phyloP scores from a whole-genome alignment of 1,139 yeast genomes.

The Kluyveromyces sp. region DNA sequence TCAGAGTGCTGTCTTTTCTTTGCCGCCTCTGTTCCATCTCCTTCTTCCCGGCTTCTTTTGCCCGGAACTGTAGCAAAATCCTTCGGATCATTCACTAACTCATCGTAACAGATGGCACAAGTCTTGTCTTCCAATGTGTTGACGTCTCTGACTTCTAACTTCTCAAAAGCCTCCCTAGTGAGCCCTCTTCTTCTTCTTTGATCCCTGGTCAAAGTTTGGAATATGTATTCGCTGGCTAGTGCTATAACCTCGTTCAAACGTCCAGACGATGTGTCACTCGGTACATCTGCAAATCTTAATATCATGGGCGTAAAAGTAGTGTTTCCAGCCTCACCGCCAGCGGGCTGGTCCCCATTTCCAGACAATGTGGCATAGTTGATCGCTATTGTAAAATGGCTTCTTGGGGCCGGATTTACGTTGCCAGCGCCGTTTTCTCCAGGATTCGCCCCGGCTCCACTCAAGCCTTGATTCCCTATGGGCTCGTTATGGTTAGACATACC shows the following conservation, averaged over 20 bases:
- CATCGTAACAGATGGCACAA: conserved; percentile 69
- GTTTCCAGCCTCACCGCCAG: neutral
- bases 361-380: conserved; percentile 5
- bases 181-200: conserved; percentile 46
- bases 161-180: conserved; percentile 45
- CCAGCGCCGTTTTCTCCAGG: neutral
- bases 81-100: conserved; percentile 31
- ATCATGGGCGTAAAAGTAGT: conserved; percentile 30
- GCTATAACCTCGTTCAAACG: conserved; percentile 47
- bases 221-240: conserved; percentile 53
- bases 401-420: neutral
- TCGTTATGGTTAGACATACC: neutral
- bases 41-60: conserved; percentile 19
- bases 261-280: conserved; percentile 31
- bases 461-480: neutral
- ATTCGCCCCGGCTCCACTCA: neutral
- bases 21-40: conserved; percentile 6
- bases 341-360: conserved; percentile 2
- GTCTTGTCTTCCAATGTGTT: conserved; percentile 34
- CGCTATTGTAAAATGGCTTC: conserved; percentile 7
- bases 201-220: conserved; percentile 50
- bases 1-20: neutral
- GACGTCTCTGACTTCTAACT: conserved; percentile 37
- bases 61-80: conserved; percentile 14
- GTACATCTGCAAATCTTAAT: conserved; percentile 58